Base-by-base conservation (phyloP, 148 eudicot genomes). In the Fagopyrum esculentum region DNA sequence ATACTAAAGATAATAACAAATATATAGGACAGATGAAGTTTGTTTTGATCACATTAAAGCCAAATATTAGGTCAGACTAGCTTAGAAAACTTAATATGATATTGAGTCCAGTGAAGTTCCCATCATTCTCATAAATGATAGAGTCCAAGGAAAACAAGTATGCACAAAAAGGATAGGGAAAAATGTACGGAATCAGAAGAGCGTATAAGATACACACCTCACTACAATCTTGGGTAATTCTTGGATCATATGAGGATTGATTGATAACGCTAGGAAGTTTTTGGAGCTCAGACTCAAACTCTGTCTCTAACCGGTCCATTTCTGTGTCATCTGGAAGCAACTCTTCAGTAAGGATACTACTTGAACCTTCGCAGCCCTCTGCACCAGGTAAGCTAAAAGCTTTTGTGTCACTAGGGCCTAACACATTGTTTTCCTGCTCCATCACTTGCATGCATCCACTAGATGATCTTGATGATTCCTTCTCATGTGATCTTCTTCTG, bases 271-370 rank as follows among this genome's bases (percentile, higher is more conserved):
- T 83, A 19, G 89, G 87, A 85, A 91, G 91, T 83, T 91, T 91
- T 73, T 82, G 86, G 48, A 89, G 82, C 76, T 91, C 97, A 55
- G 83, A 83, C 35, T 89, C 91, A 13, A 91, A 82, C 75, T 91
- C 97, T 52, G 90, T 87, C 80, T 87, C 91, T 75, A 91, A 80
- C 71, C 74, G 87, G 76, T 86, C 91, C 87, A 91, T 87, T 73
- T 84, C 92, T 76, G 77, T 12, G 45, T 76, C 75, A 52, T 83
- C 89, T 73, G 84, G 82, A 16, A 54, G 84, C 47, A 83, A 84
- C 64, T 84, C 88, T 57, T 83, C 92, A 5, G 83, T 85, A 30
- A 84, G 77, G 86, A 82, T 76, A 78, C 86, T 86, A 74, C 85
- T 86, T 59, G 83, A 85, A 81, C 80, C 85, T 73, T 84, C 87